These are phyloP conservation scores for Corchorus olitorius DNA, from an alignment of 345 rosid genomes.

Conservation along the genomic window DNA sequence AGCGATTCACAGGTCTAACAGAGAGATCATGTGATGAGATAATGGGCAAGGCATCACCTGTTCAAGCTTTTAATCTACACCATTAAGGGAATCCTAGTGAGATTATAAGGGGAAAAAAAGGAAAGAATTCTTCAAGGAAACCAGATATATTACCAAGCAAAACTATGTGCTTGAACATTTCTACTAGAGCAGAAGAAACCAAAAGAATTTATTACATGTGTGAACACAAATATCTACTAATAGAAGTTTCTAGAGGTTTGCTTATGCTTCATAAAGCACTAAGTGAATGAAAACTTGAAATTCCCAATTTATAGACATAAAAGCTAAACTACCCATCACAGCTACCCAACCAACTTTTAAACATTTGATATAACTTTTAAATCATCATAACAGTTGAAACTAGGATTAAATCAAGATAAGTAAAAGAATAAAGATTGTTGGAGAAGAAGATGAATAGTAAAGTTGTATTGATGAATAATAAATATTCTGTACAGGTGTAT, in stretches of 20 bases:
- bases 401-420: too few relatives aligned
- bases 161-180: too few relatives aligned
- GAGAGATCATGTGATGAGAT: background rate
- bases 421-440: too few relatives aligned
- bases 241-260: too few relatives aligned
- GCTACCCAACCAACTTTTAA: background rate
- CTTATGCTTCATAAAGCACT: background rate
- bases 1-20: background rate
- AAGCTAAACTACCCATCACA: background rate
- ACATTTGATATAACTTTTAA: background rate
- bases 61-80: constrained; percentile 5
- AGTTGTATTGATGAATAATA: too few relatives aligned
- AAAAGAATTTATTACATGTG: too few relatives aligned
- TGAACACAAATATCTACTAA: too few relatives aligned
- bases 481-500: too few relatives aligned
- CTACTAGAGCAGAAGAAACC: too few relatives aligned
- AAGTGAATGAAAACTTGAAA: background rate
- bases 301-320: background rate
- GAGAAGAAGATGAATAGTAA: too few relatives aligned
- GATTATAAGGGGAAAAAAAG: background rate
- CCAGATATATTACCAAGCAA: too few relatives aligned
- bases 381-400: background rate
- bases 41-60: background rate
- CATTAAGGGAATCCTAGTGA: background rate
- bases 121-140: too few relatives aligned